Conservation (phyloP, 257 asterid species). For the Galeopsis tetrahit region DNA sequence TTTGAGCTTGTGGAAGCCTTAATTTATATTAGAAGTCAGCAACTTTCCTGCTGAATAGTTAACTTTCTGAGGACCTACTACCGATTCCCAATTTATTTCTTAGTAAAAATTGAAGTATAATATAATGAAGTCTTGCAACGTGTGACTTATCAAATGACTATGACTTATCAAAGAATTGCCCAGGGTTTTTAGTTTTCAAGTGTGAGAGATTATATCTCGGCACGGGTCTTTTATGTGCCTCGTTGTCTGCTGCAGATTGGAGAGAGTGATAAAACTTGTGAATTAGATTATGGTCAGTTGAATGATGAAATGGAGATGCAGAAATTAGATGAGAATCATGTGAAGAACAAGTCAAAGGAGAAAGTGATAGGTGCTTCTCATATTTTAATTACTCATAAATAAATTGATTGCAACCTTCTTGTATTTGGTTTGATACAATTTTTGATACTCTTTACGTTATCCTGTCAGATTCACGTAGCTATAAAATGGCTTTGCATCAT, state of each 20-base stretch:
- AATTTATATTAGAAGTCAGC: not conserved
- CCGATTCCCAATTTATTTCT: not conserved
- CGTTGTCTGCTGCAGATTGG: constrained; percentile 45
- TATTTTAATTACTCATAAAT: constrained; percentile 12
- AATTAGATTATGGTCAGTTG: constrained; percentile 33
- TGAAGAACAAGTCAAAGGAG: constrained; percentile 41
- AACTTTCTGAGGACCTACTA: not conserved
- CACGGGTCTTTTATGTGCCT: constrained; percentile 24
- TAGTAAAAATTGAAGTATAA: not conserved
- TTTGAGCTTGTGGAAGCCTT: not conserved
- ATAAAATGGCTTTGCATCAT: constrained; percentile 41
- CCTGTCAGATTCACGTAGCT: constrained; percentile 36
- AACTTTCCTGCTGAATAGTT: not conserved
- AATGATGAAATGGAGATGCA: constrained; percentile 39
- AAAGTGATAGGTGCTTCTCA: constrained; percentile 53
- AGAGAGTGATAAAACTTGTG: constrained; percentile 38
- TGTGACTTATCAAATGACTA: not conserved
- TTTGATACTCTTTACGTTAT: constrained; percentile 15
- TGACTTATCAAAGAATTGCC: constrained; percentile 2
- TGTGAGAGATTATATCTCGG: constrained; percentile 1
- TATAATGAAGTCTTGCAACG: not conserved
- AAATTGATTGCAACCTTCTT: constrained; percentile 6
- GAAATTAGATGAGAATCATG: constrained; percentile 35
- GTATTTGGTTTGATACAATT: constrained; percentile 12
- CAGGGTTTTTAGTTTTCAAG: constrained; percentile 1